Base-by-base conservation (phyloP, 441 rosid genomes). In the Adansonia grandidieri region DNA sequence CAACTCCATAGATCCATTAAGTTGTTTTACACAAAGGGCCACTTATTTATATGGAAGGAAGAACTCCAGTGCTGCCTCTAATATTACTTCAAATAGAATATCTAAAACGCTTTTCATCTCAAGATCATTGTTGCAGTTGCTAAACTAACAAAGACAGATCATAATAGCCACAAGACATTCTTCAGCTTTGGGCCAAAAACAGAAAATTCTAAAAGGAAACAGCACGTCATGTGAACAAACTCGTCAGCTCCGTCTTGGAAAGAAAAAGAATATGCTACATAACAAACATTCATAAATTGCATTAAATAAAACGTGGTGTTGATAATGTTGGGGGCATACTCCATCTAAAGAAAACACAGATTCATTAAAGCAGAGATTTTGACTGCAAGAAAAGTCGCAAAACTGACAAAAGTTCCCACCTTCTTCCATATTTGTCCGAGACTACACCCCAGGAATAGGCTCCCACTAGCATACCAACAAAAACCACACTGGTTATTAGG, bases 391-490 rank as follows among this genome's bases (percentile, higher is more conserved):
- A 62, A 11, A 32, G 73, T 9, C 45, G 17, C 0, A 45, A 62
- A 64, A 24, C 61, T 45, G 10, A 79, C 5, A 42, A 20, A 76
- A 67, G 71, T 6, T 24, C 28, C 42, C 50, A 90, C 99, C 98
- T 91, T 76, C 99, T 90, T 76, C 99, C 99, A 79, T 88, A 77
- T 81, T 86, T 88, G 64, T 96, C 99, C 2, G 99, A 90, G 75
- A 96, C 88, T 13, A 92, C 75, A 73, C 99, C 99, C 99, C 97
- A 96, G 5, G 97, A 84, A 85, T 91, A 94, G 19, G 98, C 92
- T 60, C 99, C 99, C 64, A 91, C 77, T 50, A 96, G 89, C 98
- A 94, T 96, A 9, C 99, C 99, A 69, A 87, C 92, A 83, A 96
- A 96, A 77, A 96, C 97, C 8, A 89, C 89, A 45, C 89, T 94